These are phyloP conservation scores for Candida stauntonica DNA, from an alignment of 805 yeast species.

Conservation along the genomic window DNA sequence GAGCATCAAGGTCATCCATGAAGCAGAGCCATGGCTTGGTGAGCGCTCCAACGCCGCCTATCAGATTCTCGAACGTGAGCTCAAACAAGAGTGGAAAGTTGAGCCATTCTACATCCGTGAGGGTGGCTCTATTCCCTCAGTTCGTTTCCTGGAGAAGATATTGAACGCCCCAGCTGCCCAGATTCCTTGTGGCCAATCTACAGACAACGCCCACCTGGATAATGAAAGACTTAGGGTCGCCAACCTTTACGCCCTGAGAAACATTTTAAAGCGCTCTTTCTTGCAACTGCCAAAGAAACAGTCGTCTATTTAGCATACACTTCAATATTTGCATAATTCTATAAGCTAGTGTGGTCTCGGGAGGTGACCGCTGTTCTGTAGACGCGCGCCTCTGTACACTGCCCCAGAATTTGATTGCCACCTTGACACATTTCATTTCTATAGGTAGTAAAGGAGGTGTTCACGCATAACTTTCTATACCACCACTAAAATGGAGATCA, in stretches of 20 bases:
- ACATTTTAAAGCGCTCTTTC: slow-evolving; percentile 40
- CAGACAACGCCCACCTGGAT: slow-evolving; percentile 90
- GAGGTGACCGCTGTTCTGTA: too few relatives aligned
- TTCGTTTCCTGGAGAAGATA: slow-evolving; percentile 75
- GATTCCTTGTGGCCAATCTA: slow-evolving; percentile 92
- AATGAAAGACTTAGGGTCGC: slow-evolving; percentile 80
- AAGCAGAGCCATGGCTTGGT: slow-evolving; percentile 96
- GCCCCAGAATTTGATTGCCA: background rate
- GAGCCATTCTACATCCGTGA: slow-evolving; percentile 88
- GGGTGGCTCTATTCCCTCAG: slow-evolving; percentile 95
- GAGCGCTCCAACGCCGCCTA: slow-evolving; percentile 75
- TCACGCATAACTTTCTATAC: too few relatives aligned
- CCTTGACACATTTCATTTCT: slow-evolving; percentile 2
- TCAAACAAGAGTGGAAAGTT: slow-evolving; percentile 66
- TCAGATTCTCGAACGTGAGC: slow-evolving; percentile 56
- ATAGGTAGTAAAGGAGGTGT: too few relatives aligned
- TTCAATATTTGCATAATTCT: background rate
- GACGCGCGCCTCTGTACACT: background rate
- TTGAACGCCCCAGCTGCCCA: slow-evolving; percentile 91
- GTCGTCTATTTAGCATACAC: background rate
- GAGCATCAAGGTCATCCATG: slow-evolving; percentile 60
- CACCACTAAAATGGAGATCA: background rate
- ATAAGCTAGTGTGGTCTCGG: too few relatives aligned
- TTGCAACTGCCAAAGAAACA: slow-evolving; percentile 20
- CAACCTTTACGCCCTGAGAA: slow-evolving; percentile 71